Base-by-base conservation (phyloP, 23 red algal genomes). In the Gracilaria caudata region DNA sequence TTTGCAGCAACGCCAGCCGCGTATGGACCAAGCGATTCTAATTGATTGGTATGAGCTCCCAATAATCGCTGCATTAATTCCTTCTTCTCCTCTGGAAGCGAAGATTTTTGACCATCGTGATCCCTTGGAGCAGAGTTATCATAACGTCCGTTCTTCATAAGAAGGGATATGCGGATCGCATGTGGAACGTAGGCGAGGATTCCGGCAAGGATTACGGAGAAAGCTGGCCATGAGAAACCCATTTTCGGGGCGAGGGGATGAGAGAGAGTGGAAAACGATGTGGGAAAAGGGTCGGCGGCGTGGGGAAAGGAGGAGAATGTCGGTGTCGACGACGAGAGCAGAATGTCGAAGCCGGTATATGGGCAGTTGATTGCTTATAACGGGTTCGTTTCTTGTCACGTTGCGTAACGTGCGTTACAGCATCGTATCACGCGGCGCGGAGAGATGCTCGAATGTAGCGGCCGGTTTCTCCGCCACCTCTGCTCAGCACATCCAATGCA, bases 111-210 rank as follows among this genome's bases (percentile, higher is more conserved):
- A 36, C 25, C 30, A 11, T 33, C 16, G 47, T 78, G 73, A 28
- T 44, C 79, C 5, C 79, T 44, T 44, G 79, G 79, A 37, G 56
- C 51, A 24, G 14, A 30, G 57, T 82, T 82, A 35, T 82, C 79
- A 61, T 32, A 82, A 17, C 58, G 26, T 29, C 79, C 79, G 8
- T 29, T 36, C 39, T 61, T 61, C 32, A 37, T 82, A 4, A 65
- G 21, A 13, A 82, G 32, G 24, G 79, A 29, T 20, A 82, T 51
- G 4, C 53, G 46, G 30, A 61, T 53, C 14, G 32, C 28, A 35
- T 82, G 79, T 14, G 79, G 79, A 61, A 82, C 4, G 79, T 82
- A 82, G 30, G 58, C 79, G 13, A 82, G 39, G 28, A 82, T 38
- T 34, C 56, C 41, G 58, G 79, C 51, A 7, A 82, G n/a, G 4